Conservation (phyloP, 306 rosid genomes). For the Sindora glabra region DNA sequence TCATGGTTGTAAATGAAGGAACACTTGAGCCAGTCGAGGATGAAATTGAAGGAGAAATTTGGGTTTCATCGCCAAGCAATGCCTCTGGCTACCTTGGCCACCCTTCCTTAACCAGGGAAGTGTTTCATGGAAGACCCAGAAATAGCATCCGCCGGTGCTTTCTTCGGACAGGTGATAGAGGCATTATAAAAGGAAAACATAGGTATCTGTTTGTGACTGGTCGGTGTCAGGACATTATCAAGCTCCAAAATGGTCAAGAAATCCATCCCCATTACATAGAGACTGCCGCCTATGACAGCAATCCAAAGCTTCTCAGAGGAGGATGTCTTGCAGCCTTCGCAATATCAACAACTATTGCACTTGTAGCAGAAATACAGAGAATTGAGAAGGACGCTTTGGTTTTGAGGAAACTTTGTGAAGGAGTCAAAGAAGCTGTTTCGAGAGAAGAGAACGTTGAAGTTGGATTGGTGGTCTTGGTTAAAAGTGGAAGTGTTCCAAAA, state of each 20-base stretch:
- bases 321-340: conserved; percentile 56
- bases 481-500: conserved; percentile 51
- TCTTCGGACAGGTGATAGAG: conserved; percentile 68
- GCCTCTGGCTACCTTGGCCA: conserved; percentile 62
- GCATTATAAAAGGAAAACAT: conserved; percentile 48
- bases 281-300: conserved; percentile 38
- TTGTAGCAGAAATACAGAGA: conserved; percentile 66
- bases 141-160: conserved; percentile 27
- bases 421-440: conserved; percentile 27
- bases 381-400: neutral
- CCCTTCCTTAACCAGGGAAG: conserved; percentile 54
- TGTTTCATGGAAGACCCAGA: conserved; percentile 36
- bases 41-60: conserved; percentile 75
- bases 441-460: conserved; percentile 41
- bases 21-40: conserved; percentile 57
- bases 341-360: conserved; percentile 10
- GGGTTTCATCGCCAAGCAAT: conserved; percentile 81
- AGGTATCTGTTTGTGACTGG: conserved; percentile 62
- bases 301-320: conserved; percentile 39
- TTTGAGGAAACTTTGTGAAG: conserved; percentile 38
- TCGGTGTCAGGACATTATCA: conserved; percentile 44
- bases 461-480: conserved; percentile 58
- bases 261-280: conserved; percentile 68
- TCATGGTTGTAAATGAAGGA: conserved; percentile 53
- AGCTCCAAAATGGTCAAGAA: conserved; percentile 25